Conservation (phyloP, 2,329 filamentous ascomycete genomes). For the Huntiella decipiens region DNA sequence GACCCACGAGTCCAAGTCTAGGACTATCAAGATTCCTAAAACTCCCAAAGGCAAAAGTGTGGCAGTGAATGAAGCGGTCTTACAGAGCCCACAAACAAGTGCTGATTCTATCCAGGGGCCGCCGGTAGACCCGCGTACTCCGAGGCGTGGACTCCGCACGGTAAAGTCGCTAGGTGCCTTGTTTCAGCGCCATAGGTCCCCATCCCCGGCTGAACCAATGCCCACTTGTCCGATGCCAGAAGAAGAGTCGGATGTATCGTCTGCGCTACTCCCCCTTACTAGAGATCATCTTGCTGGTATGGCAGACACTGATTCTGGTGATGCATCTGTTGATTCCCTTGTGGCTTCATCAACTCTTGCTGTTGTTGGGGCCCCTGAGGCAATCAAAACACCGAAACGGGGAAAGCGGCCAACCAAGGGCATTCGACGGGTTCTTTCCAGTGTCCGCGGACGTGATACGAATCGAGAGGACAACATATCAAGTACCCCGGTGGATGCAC, state of each 20-base stretch:
- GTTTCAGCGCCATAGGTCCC: constrained; percentile 7
- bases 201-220: not conserved
- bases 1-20: not conserved
- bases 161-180: constrained; percentile 8
- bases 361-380: not conserved
- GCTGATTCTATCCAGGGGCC: not conserved
- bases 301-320: not conserved
- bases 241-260: not conserved
- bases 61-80: not conserved
- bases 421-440: constrained; percentile 8
- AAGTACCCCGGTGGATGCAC: not conserved
- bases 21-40: not conserved
- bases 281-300: not conserved
- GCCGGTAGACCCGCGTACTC: not conserved
- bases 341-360: constrained; percentile 3
- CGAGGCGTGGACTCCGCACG: constrained; percentile 5
- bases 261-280: not conserved
- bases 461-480: not conserved
- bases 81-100: not conserved
- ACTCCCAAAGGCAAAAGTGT: not conserved
- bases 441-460: not conserved
- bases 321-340: constrained; percentile 3
- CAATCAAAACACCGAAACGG: not conserved
- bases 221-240: constrained; percentile 2
- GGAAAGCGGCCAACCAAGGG: not conserved